phyloP scores from a whole-genome alignment of 2,329 filamentous ascomycete species.

The Pseudogymnoascus sp. region DNA sequence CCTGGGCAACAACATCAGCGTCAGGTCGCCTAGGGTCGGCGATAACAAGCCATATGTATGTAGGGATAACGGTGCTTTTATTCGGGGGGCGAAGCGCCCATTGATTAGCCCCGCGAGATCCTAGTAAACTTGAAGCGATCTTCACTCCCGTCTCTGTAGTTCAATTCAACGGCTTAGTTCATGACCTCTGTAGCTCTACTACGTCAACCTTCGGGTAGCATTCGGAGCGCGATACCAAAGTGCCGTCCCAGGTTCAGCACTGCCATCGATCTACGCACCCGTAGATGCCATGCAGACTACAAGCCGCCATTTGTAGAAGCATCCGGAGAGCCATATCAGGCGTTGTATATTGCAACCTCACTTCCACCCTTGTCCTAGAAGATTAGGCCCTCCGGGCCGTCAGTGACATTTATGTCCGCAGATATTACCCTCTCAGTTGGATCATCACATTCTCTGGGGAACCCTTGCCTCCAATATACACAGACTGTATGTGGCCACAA shows the following conservation, averaged over 20 bases:
- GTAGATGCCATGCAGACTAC: not conserved
- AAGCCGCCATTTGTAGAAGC: not conserved
- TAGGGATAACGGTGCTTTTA: not conserved
- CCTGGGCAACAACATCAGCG: not conserved
- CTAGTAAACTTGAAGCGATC: not conserved
- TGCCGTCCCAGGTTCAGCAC: not conserved
- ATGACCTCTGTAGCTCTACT: not conserved
- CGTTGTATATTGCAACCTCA: not conserved
- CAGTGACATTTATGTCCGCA: not conserved
- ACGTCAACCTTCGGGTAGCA: not conserved
- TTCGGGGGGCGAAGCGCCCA: not conserved
- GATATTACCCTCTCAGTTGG: not conserved
- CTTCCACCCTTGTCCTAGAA: not conserved
- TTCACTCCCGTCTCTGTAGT: not conserved
- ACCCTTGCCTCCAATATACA: not conserved
- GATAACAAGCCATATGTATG: not conserved
- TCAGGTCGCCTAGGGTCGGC: not conserved
- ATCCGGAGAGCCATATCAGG: not conserved
- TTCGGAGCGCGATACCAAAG: not conserved
- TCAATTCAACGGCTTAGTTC: not conserved
- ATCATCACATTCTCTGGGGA: not conserved
- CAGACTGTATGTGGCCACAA: not conserved
- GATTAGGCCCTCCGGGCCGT: not conserved
- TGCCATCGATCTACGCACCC: not conserved
- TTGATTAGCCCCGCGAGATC: too few species aligned